Evolutionary conservation across 345 rosid genomes (phyloP), one percentile per base, ranked within the genome.

Genomic region (Moricandia arvensis): DNA sequence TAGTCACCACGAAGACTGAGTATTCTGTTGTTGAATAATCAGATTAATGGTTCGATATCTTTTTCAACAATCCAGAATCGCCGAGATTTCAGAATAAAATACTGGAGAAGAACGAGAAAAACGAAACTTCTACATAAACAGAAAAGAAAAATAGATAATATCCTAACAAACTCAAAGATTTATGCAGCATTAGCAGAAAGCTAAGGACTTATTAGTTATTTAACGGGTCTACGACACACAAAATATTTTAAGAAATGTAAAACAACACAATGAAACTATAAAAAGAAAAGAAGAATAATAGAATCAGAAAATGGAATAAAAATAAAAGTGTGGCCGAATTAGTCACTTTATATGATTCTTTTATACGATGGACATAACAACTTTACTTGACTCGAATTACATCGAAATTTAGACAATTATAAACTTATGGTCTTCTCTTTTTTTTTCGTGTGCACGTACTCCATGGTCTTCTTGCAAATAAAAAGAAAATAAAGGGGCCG

Each of bases 21-120:
- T 58, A 75, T 68, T 75, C 64, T 69, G 74, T 75, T 75, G 63
- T 61, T 68, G 74, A 75, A 59, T 49, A 34, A 26, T 27, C 41
- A 33, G 24, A 59, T 66, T 0, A 3, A 29, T 57, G 31, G 38
- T 34, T 72, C 3, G 1, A 47, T 1, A 12, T 5, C n/a, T 26
- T 10, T 4, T 53, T 73, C 12, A 62, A 35, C 27, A 49, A 49
- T 43, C 66, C 12, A 71, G 21, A 37, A 35, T 37, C 31, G 8
- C 72, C 35, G 66, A 45, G 31, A 67, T 47, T 59, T 59, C 31
- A 67, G 61, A 41, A 10, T 33, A 29, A 18, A 57, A 33, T 33
- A 53, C 31, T 21, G 51, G 29, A 9, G 4, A 68, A 10, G 55
- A 62, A 12, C 47, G 17, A 62, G 8, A 71, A 30, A 38, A 37